Evolutionary conservation across 768 basidiomycete genomes (phyloP), one percentile per base, ranked within the genome.

Genomic region (Boletellus ananas): DNA sequence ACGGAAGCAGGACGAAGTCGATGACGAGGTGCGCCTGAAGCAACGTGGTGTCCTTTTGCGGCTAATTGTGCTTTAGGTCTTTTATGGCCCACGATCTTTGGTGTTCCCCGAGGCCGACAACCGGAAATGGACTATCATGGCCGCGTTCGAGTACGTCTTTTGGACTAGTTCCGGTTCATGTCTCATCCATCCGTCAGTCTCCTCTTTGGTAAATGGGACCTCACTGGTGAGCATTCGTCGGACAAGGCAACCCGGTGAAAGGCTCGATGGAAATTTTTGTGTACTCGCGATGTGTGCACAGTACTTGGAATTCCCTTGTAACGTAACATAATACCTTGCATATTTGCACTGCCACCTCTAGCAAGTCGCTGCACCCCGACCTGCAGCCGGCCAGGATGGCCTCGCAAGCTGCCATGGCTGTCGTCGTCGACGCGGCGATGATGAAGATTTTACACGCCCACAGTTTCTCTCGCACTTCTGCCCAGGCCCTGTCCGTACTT

Each of bases 91-190:
- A 34, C 84, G 94, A 40, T 93, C 90, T 14, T 80, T 96, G 39
- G 95, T 88, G 12, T 99, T 94, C 79, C 86, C 82, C 14, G 94
- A 94, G 70, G 86, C 93, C 0, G 94, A 97, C 72, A 99, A 99
- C 73, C 81, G 95, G 51, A 94, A 94, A 67, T 95, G 93, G 94
- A 94, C 94, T 0, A 95, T 85, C 59, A 91, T 94, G 84, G 90
- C 93, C 13, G 68, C 81, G 11, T 95, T 96, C 59, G 90, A 93
- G 90, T 92, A 60, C 49, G 87, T 81, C 38, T 34, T 56, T 38
- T 50, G 46, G 39, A 36, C 12, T 44, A 1, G 23, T 25, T 40
- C 21, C 21, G 4, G 8, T 23, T 41, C 34, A 31, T 23, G n/a
- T 38, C 41, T 58, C 42, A 56, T n/a, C 34, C 49, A n/a, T 38